Evolutionary conservation across 306 rosid genomes (phyloP).

Genomic region (Medicago lupulina): DNA sequence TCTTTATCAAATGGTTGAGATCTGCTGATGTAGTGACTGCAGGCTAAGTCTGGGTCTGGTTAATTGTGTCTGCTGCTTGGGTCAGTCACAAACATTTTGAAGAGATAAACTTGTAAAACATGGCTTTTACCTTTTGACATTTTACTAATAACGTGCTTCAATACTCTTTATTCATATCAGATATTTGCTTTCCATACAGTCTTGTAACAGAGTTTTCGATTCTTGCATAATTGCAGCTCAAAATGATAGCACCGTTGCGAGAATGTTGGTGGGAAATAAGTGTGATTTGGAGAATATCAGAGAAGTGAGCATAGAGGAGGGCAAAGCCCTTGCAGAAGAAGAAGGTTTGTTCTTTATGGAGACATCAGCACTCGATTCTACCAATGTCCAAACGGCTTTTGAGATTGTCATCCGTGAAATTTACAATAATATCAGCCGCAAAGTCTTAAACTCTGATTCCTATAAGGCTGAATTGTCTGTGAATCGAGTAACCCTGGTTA

Average conservation of each 20-base stretch:
- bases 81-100: background rate
- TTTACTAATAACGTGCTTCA: background rate
- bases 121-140: too few relatives aligned
- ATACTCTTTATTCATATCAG: background rate
- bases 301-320: conserved; percentile 80
- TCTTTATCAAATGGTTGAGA: background rate
- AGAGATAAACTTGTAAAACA: background rate
- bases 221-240: conserved; percentile 66
- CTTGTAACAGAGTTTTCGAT: conserved; percentile 10
- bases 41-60: background rate
- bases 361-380: conserved; percentile 90
- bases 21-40: background rate
- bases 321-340: conserved; percentile 80
- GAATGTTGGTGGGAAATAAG: conserved; percentile 92
- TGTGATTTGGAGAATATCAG: conserved; percentile 90
- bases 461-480: conserved; percentile 82
- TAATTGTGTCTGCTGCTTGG: background rate
- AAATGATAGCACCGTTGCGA: conserved; percentile 75
- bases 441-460: conserved; percentile 78
- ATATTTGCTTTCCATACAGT: background rate
- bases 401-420: conserved; percentile 83
- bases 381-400: conserved; percentile 81
- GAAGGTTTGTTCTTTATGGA: conserved; percentile 93
- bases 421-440: conserved; percentile 81
- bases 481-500: conserved; percentile 72